Evolutionary conservation across 1,284 basidiomycete species (phyloP), one percentile per base, ranked within the genome.

Genomic region (Ustilago nuda): DNA sequence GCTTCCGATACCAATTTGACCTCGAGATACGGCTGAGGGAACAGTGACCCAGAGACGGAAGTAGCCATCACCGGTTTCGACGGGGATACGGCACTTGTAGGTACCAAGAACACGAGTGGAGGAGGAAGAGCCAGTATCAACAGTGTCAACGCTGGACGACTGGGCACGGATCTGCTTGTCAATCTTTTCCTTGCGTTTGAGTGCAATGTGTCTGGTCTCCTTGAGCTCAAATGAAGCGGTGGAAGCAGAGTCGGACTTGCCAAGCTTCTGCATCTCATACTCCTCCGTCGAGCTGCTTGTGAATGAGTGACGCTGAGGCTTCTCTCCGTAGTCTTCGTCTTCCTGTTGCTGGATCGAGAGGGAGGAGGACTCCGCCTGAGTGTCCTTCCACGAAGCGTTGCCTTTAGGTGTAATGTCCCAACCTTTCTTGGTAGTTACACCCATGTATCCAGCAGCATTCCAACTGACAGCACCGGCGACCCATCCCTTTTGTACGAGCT

Each of bases 391-490:
- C 4, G 48, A 52, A 4, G 66, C 72, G n/a, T 56, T 50, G 0
- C 58, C 64, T 0, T 23, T 69, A 7, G 78, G 75, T 15, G 80
- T 80, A 33, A 82, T 62, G 37, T 79, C 77, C 62, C 77, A 68
- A 4, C 76, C 80, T 27, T 66, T 78, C 54, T 72, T 73, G 3
- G 73, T 73, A 13, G 60, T 37, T 4, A 69, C 74, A 1, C 80
- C 80, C 13, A 82, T 41, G 39, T 66, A 76, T 0, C 67, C 60
- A 1, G 80, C 78, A 6, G 77, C 62, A 11, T 68, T 70, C 80
- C 80, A 82, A 3, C 80, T 79, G 11, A 81, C 65, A 13, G 69
- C 64, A 60, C 80, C 80, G 0, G 80, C 80, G 30, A 78, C 68
- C 76, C 76, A 82, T 5, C 80, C 80, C 56, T 74, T 75, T 36